A percentile compares a stretch with the other conserved stretches of the same genome.
phyloP scores from a whole-genome alignment of 805 yeast species.

The Ogataea dorogensis region DNA sequence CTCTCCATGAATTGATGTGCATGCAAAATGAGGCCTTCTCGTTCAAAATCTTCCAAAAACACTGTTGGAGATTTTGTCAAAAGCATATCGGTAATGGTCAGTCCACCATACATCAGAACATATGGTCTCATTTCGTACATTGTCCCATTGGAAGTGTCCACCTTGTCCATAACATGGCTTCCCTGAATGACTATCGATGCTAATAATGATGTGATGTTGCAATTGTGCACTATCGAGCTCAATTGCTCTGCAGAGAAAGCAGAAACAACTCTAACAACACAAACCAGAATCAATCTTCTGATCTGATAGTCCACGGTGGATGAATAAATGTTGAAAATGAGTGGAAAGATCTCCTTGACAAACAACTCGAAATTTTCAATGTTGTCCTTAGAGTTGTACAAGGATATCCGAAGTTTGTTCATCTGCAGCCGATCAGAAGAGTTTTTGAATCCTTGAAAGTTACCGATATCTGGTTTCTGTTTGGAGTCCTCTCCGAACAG shows the following conservation, averaged over 20 bases:
- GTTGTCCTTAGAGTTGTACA: constrained; percentile 30
- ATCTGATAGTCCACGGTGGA: constrained; percentile 69
- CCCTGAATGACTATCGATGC: constrained; percentile 64
- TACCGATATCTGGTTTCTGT: constrained; percentile 27
- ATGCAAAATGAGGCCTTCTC: constrained; percentile 72
- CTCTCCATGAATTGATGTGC: constrained; percentile 35
- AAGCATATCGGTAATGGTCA: constrained; percentile 46
- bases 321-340: constrained; percentile 62
- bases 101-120: constrained; percentile 48
- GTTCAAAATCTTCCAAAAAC: constrained; percentile 51
- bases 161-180: constrained; percentile 30
- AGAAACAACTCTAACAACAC: constrained; percentile 50
- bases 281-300: constrained; percentile 54
- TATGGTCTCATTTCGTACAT: constrained; percentile 32
- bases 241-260: constrained; percentile 37
- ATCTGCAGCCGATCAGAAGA: constrained; percentile 21
- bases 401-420: constrained; percentile 35
- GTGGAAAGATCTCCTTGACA: constrained; percentile 46
- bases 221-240: constrained; percentile 31
- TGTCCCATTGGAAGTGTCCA: constrained; percentile 12
- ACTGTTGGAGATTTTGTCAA: constrained; percentile 42
- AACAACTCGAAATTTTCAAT: constrained; percentile 30
- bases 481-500: constrained; percentile 10
- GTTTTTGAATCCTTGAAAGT: constrained; percentile 30
- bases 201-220: constrained; percentile 46